Percentiles rank a stretch among this genome's conserved stretches.
Evolutionary conservation across 345 rosid genomes (phyloP).

Genomic region (Hibiscus mutabilis): DNA sequence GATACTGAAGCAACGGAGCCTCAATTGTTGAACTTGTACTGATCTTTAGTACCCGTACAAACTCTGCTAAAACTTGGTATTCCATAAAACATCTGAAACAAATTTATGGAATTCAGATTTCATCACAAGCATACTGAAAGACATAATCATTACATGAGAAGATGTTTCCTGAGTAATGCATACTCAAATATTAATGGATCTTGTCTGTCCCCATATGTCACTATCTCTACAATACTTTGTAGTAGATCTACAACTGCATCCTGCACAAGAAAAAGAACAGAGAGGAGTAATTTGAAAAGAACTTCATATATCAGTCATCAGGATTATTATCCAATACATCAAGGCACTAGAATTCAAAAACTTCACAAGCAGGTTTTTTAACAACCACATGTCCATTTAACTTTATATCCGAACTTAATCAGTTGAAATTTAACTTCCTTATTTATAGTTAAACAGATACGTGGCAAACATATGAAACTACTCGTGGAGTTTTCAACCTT

Average conservation of each 20-base stretch:
- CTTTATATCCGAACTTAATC: neutral
- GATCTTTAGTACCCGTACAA: constrained; percentile 44
- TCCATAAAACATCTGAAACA: constrained; percentile 56
- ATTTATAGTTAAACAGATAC: neutral
- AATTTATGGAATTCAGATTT: neutral
- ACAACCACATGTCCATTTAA: neutral
- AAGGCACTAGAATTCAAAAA: neutral
- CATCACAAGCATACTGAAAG: neutral
- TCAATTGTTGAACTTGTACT: constrained; percentile 41
- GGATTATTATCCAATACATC: neutral
- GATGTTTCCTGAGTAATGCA: neutral
- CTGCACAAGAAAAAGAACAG: neutral
- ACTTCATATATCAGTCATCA: neutral
- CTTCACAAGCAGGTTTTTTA: neutral
- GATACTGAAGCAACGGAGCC: constrained; percentile 55
- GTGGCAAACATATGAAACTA: neutral
- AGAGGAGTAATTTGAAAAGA: neutral
- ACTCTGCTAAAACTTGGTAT: constrained; percentile 55
- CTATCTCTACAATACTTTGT: constrained; percentile 59
- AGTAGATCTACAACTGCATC: constrained; percentile 16
- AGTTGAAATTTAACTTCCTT: neutral
- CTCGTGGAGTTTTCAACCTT: neutral
- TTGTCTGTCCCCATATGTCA: constrained; percentile 56
- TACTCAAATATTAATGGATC: constrained; percentile 58
- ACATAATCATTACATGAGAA: neutral